These are phyloP conservation scores for Globisporangium paddicum DNA, from an alignment of 352 stramenopile genomes.

Conservation along the genomic window DNA sequence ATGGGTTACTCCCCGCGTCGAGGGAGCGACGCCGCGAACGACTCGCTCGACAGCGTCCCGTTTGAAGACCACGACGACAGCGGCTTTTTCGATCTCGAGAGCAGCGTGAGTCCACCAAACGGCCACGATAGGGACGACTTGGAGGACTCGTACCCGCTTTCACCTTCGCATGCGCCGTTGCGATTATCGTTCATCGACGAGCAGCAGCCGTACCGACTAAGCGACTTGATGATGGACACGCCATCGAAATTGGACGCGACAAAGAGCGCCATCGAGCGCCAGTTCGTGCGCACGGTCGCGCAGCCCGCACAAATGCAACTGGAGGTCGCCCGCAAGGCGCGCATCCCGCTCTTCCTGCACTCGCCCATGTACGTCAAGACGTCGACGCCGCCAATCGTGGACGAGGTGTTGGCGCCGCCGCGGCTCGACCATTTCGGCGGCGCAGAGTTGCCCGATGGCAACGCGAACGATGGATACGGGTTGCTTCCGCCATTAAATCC, in stretches of 20 bases:
- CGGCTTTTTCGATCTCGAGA: conserved; percentile 52
- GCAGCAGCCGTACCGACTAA: conserved; percentile 3
- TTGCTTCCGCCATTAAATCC: background rate
- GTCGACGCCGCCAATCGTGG: conserved; percentile 48
- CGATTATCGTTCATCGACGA: conserved; percentile 7
- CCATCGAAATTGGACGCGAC: conserved; percentile 47
- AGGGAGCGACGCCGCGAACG: conserved; percentile 20
- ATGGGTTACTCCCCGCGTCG: conserved; percentile 35
- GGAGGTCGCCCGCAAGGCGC: conserved; percentile 74
- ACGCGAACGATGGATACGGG: conserved; percentile 7
- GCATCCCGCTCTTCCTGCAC: conserved; percentile 82
- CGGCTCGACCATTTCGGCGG: conserved; percentile 18
- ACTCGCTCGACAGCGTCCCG: conserved; percentile 45
- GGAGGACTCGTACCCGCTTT: conserved; percentile 18
- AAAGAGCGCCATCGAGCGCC: conserved; percentile 54
- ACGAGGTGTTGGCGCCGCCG: conserved; percentile 20
- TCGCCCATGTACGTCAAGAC: conserved; percentile 85
- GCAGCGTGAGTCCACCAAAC: conserved; percentile 18
- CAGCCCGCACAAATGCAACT: conserved; percentile 85
- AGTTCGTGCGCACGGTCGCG: conserved; percentile 62
- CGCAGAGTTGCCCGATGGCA: conserved; percentile 14
- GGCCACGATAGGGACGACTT: conserved; percentile 17
- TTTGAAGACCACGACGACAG: conserved; percentile 45
- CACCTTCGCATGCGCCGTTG: conserved; percentile 1
- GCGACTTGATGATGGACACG: conserved; percentile 14